These are phyloP conservation scores for Borovskyia barvae DNA, from an alignment of 208 protist genomes.

Conservation along the genomic window DNA sequence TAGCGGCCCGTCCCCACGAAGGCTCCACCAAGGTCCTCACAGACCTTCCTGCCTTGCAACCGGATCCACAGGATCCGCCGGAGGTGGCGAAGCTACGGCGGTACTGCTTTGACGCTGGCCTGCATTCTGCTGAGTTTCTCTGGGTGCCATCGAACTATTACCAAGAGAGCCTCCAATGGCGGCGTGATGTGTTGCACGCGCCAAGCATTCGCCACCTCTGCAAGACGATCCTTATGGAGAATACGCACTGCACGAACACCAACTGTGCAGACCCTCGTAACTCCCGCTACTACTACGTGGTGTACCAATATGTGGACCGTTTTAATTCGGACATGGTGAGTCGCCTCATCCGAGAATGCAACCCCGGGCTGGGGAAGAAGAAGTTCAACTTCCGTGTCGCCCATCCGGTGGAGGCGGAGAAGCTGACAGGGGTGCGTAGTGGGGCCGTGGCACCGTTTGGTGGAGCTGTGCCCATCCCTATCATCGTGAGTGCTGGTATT, in stretches of 20 bases:
- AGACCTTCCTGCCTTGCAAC: slow-evolving; percentile 43
- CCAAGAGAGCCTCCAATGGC: slow-evolving; percentile 70
- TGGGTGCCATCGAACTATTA: slow-evolving; percentile 92
- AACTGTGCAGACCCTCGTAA: slow-evolving; percentile 73
- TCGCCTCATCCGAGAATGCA: slow-evolving; percentile 53
- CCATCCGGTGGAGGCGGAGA: slow-evolving; percentile 34
- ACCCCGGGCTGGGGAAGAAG: slow-evolving; percentile 82
- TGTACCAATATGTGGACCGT: slow-evolving; percentile 81
- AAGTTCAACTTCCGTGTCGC: slow-evolving; percentile 88
- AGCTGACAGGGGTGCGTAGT: slow-evolving; percentile 70
- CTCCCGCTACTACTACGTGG: slow-evolving; percentile 81
- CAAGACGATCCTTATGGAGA: slow-evolving; percentile 93
- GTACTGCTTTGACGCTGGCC: slow-evolving; percentile 42
- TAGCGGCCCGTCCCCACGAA: not conserved
- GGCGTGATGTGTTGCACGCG: slow-evolving; percentile 71
- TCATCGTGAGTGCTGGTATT: slow-evolving; percentile 67
- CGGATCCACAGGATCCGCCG: slow-evolving; percentile 52
- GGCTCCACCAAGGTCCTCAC: slow-evolving; percentile 6
- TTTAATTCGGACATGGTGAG: slow-evolving; percentile 75
- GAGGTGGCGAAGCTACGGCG: slow-evolving; percentile 61
- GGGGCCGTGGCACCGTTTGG: slow-evolving; percentile 79
- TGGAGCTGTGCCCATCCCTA: slow-evolving; percentile 40
- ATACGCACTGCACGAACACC: slow-evolving; percentile 79
- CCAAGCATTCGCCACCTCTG: slow-evolving; percentile 84
- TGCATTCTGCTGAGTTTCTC: slow-evolving; percentile 61